A percentile compares a stretch with the other conserved stretches of the same genome.
Conservation (phyloP, 495 filamentous ascomycete genomes). For the Penicillium subrubescens region DNA sequence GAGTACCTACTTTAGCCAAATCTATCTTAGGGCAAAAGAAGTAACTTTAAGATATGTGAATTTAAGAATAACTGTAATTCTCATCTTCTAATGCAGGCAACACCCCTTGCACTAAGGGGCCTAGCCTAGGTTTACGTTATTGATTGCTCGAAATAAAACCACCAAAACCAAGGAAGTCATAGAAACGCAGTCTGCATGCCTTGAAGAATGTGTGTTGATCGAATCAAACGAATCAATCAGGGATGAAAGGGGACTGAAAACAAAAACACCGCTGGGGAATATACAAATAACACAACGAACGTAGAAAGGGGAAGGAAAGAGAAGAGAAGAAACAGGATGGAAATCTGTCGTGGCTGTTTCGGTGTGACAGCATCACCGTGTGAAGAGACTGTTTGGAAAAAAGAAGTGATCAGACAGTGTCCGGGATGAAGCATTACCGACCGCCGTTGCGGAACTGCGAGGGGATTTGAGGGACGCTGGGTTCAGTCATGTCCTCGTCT, state of each 20-base stretch:
- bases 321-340: neutral
- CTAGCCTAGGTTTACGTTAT: neutral
- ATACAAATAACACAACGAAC: constrained; percentile 10
- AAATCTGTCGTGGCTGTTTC: neutral
- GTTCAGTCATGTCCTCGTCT: constrained; percentile 44
- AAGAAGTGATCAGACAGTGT: neutral
- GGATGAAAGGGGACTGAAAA: neutral
- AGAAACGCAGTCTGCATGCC: neutral
- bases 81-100: neutral
- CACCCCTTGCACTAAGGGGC: neutral
- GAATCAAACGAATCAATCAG: neutral
- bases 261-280: constrained; percentile 19
- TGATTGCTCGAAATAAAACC: neutral
- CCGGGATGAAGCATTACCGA: constrained; percentile 13
- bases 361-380: neutral
- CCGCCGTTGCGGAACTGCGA: constrained; percentile 27
- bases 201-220: neutral
- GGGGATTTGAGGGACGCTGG: constrained; percentile 40
- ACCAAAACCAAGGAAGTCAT: neutral
- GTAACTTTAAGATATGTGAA: neutral
- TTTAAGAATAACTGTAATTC: neutral
- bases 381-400: neutral
- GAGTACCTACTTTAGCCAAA: neutral
- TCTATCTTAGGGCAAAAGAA: too few species aligned
- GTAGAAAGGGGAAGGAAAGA: neutral